Base-by-base conservation (phyloP, 2,329 filamentous ascomycete species). In the Talaromyces piceae region DNA sequence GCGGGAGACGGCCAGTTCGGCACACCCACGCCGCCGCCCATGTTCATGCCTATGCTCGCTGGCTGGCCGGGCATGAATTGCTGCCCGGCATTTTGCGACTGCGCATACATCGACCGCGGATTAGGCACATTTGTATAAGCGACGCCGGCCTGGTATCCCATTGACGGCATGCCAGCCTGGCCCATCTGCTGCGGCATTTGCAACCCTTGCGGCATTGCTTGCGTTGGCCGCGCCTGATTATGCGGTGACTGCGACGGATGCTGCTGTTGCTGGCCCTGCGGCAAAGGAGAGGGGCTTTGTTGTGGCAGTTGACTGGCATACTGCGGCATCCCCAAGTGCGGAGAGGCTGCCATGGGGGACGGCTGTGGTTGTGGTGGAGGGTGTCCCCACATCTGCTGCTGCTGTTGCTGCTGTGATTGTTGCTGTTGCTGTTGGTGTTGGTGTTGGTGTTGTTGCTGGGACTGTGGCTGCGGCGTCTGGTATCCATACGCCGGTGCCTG, bases 331-430 rank as follows among this genome's bases (percentile, higher is more conserved):
- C 65, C 65, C 25, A 68, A 61, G 46, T 75, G 68, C 53, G 70
- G 61, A 45, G 68, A 58, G 39, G 63, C 56, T 12, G 51, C 48
- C 12, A 53, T 37, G 16, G 33, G 46, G 16, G 45, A 25, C 25
- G 18, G 68, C 52, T 83, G 82, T 59, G 84, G 82, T 59, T 85
- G 82, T 31, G 80, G 82, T 67, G 59, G 77, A 69, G 67, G 78
- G 71, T 68, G 83, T 76, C 61, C 85, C 82, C 80, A 89, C 79
- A 71, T 85, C 64, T 85, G 84, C 39, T 83, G 81, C 45, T 79
- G 77, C 57, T 87, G 84, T n/a, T n/a, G n/a, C n/a, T n/a, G n/a
- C n/a, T n/a, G n/a, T n/a, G n/a, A n/a, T n/a, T n/a, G n/a, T n/a
- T n/a, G n/a, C n/a, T n/a, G n/a, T n/a, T n/a, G n/a, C n/a, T n/a